Base-by-base conservation (phyloP, 352 stramenopile species). In the Elongisporangium anandrum region DNA sequence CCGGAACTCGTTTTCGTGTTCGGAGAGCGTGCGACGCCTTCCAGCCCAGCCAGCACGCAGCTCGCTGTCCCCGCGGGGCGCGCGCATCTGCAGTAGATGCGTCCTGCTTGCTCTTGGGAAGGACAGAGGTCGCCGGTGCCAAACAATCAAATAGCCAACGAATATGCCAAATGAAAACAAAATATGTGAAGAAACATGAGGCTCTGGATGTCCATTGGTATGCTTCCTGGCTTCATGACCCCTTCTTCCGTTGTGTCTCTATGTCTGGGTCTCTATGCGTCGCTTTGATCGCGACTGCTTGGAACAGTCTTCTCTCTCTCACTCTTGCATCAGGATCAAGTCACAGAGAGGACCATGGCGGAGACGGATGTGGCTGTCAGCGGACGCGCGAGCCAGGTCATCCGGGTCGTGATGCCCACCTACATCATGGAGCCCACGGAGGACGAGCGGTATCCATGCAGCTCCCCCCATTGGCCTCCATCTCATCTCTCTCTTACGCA, bases 401-500 rank as follows among this genome's bases (percentile, higher is more conserved):
- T 93, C 66, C 87, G 90, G 55, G 77, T 93, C 48, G 79, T 90
- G 50, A 75, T 92, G 77, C 84, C 83, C 47, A 93, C 84, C 29
- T 93, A 87, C 69, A 87, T 93, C 65, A 93, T 93, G 84, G 78
- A 73, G 1, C 81, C 84, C 10, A 89, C 81, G 0, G 84, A 93
- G 49, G 78, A 92, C 66, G 81, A 93, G 64, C 71, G 74, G 83
- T 93, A 60, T n/a, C n/a, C n/a, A n/a, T n/a, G n/a, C n/a, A n/a
- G n/a, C n/a, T n/a, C n/a, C n/a, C n/a, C n/a, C n/a, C n/a, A n/a
- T n/a, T n/a, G n/a, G n/a, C n/a, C n/a, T n/a, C n/a, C n/a, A n/a
- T n/a, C n/a, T n/a, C n/a, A n/a, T n/a, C n/a, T n/a, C n/a, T n/a
- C n/a, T n/a, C n/a, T n/a, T n/a, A n/a, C n/a, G n/a, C n/a, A n/a